Evolutionary conservation across 2,329 filamentous ascomycete species (phyloP), one percentile per base, ranked within the genome.

Genomic region (Pseudogymnoascus verrucosus): DNA sequence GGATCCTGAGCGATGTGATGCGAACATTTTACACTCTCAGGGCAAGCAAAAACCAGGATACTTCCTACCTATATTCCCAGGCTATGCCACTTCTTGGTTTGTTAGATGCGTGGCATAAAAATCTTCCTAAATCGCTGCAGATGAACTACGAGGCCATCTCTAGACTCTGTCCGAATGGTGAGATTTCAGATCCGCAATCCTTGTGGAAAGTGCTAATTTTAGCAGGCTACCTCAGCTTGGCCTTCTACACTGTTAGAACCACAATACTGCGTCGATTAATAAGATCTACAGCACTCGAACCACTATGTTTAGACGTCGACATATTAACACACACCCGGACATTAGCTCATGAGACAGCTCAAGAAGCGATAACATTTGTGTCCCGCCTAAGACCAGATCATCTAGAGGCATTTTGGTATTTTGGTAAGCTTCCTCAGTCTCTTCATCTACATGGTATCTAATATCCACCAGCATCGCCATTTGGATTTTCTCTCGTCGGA

Each of bases 161-260:
- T 64, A 78, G 78, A 63, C 70, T 79, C 14, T 78, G 36, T 37
- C 36, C 36, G 5, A 37, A 37, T n/a, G 36, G 36, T 37, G 12
- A 37, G 36, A 37, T 37, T 37, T 37, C 1, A 6, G 5, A 37
- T n/a, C 5, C 14, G 5, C 6, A n/a, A 37, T 37, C 12, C 4
- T 37, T 37, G n/a, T 37, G 4, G 36, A 4, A 37, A 37, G 12
- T 37, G 36, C 36, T 37, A 7, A 37, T 75, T 42, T 76, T 74
- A 64, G 75, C 68, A 67, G 76, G 79, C 1, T 80, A 78, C 42
- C 71, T 83, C 7, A 78, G 82, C 61, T 74, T 83, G 2, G 79
- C 80, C 0, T 82, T 82, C 65, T 78, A 80, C 59, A 79, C 79
- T 0, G 78, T 80, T 0, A 80, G 82, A 63, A 80, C 82, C 62